Evolutionary conservation across 164 flowering plant genomes (phyloP).

Genomic region (Vitis labrusca): DNA sequence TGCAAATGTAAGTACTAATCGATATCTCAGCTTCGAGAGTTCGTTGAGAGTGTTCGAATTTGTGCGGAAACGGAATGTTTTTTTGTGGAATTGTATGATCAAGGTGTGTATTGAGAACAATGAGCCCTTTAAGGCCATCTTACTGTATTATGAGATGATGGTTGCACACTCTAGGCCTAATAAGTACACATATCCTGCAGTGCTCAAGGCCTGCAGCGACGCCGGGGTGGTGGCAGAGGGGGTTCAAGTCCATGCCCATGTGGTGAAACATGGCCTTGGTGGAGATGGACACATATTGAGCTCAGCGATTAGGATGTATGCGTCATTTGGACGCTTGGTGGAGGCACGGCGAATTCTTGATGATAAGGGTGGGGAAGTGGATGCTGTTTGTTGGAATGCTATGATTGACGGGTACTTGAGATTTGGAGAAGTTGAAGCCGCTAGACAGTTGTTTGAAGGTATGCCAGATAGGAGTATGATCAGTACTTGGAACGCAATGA

Average conservation of each 20-base stretch:
- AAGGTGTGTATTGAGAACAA: conserved; percentile 42
- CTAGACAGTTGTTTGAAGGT: conserved; percentile 30
- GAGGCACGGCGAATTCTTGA: conserved; percentile 40
- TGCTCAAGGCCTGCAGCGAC: conserved; percentile 44
- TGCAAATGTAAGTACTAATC: conserved; percentile 18
- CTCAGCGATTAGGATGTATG: conserved; percentile 54
- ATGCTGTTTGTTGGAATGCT: conserved; percentile 51
- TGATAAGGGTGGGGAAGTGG: conserved; percentile 22
- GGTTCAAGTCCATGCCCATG: conserved; percentile 45
- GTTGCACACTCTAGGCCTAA: conserved; percentile 35
- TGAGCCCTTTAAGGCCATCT: conserved; percentile 29
- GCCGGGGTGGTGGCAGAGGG: conserved; percentile 33
- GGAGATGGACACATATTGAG: conserved; percentile 43
- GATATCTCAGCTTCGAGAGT: conserved; percentile 17
- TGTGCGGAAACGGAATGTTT: conserved; percentile 39
- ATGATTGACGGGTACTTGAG: conserved; percentile 59
- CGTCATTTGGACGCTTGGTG: conserved; percentile 26
- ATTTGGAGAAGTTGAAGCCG: conserved; percentile 39
- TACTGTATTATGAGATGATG: conserved; percentile 36
- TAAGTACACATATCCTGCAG: conserved; percentile 43
- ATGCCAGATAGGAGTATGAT: conserved; percentile 29
- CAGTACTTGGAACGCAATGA: conserved; percentile 56
- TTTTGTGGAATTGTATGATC: conserved; percentile 48
- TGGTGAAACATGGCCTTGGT: conserved; percentile 38
- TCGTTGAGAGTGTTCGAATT: conserved; percentile 39